phyloP scores from a whole-genome alignment of 2,329 filamentous ascomycete species.

The Alternaria brassicae region DNA sequence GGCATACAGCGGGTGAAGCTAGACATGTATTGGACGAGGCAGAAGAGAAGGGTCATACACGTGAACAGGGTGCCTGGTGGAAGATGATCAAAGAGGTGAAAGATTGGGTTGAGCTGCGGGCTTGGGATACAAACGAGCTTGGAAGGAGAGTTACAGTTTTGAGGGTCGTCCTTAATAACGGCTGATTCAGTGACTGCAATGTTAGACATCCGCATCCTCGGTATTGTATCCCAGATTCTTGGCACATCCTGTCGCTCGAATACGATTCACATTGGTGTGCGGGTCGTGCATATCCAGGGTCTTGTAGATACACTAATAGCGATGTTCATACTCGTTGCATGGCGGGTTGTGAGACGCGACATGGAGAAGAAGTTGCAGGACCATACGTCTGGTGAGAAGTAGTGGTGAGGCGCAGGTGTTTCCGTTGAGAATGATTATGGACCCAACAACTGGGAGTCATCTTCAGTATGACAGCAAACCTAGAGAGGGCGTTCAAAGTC shows the following conservation, averaged over 20 bases:
- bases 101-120: slow-evolving; percentile 10
- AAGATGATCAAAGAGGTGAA: slow-evolving; percentile 15
- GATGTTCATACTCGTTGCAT: slow-evolving; percentile 7
- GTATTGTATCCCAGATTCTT: background rate
- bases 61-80: slow-evolving; percentile 6
- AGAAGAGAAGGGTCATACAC: slow-evolving; percentile 7
- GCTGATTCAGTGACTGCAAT: background rate
- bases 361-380: background rate
- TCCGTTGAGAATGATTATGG: background rate
- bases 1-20: slow-evolving; percentile 23
- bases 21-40: slow-evolving; percentile 20
- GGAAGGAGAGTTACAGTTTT: background rate
- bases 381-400: background rate
- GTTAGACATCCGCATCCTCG: background rate
- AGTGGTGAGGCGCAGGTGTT: background rate
- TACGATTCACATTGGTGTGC: slow-evolving; percentile 11
- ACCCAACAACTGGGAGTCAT: background rate
- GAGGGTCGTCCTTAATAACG: slow-evolving; percentile 1
- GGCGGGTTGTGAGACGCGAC: slow-evolving; percentile 4
- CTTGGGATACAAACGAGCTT: slow-evolving; percentile 12
- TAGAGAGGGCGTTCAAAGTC: background rate
- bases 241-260: background rate
- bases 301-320: slow-evolving; percentile 10
- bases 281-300: slow-evolving; percentile 23
- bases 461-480: background rate